phyloP scores from a whole-genome alignment of 1,284 basidiomycete genomes.

The Earliella scabrosa region DNA sequence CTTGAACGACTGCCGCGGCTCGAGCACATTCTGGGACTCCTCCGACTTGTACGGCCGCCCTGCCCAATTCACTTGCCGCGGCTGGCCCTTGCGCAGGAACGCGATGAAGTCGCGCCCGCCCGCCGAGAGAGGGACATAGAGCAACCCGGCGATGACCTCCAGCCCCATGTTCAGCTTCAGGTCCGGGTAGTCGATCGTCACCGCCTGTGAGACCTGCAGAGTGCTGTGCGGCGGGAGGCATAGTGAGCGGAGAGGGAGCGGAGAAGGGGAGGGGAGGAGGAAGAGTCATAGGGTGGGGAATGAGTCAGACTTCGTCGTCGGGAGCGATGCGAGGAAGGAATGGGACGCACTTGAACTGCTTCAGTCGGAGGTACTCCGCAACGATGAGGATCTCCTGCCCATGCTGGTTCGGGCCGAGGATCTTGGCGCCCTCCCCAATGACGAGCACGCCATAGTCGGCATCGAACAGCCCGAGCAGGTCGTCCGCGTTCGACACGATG shows the following conservation, averaged over 20 bases:
- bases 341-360: conserved; percentile 66
- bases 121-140: conserved; percentile 78
- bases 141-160: conserved; percentile 78
- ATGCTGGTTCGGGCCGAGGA: conserved; percentile 79
- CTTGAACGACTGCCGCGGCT: conserved; percentile 84
- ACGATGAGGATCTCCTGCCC: conserved; percentile 88
- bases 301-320: background rate
- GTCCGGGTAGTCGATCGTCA: conserved; percentile 78
- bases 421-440: conserved; percentile 87
- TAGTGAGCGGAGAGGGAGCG: background rate
- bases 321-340: background rate
- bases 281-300: background rate
- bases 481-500: conserved; percentile 88
- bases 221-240: conserved; percentile 29
- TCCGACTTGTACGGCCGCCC: conserved; percentile 71
- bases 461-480: conserved; percentile 82
- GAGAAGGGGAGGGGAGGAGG: background rate
- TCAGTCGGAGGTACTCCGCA: conserved; percentile 84
- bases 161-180: conserved; percentile 70
- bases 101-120: conserved; percentile 83
- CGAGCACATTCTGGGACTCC: conserved; percentile 48
- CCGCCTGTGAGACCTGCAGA: conserved; percentile 73
- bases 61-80: conserved; percentile 77
- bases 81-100: conserved; percentile 81
- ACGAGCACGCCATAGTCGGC: conserved; percentile 87